A percentile compares a stretch with the other conserved stretches of the same genome.
Conservation (phyloP, 495 filamentous ascomycete species). For the Talaromyces wortmannii region DNA sequence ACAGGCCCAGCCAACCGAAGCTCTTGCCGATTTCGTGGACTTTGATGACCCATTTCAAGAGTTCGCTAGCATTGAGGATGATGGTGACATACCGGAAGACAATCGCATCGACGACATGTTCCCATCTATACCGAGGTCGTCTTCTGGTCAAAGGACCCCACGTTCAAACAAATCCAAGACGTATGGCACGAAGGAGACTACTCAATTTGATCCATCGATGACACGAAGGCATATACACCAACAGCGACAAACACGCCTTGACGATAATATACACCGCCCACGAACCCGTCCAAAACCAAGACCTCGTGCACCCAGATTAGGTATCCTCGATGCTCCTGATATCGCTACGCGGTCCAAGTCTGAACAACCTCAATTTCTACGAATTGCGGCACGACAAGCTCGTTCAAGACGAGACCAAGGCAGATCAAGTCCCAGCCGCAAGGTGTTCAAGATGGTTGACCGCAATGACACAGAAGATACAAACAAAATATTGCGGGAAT, state of each 20-base stretch:
- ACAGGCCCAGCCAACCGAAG: constrained; percentile 1
- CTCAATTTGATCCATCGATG: constrained; percentile 11
- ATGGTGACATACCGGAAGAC: constrained; percentile 45
- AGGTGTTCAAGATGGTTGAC: constrained; percentile 66
- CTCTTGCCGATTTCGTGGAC: constrained; percentile 7
- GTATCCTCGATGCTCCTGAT: constrained; percentile 66
- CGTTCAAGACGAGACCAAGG: constrained; percentile 55
- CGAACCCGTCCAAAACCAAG: constrained; percentile 17
- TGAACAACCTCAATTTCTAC: constrained; percentile 62
- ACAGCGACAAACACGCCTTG: constrained; percentile 25
- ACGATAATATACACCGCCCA: constrained; percentile 22
- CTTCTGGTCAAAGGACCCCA: constrained; percentile 7
- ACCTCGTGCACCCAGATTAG: constrained; percentile 42
- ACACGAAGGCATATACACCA: background rate
- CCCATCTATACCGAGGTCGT: constrained; percentile 10
- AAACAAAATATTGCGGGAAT: constrained; percentile 57
- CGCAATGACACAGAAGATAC: constrained; percentile 70
- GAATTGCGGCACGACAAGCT: constrained; percentile 67
- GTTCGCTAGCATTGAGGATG: constrained; percentile 9
- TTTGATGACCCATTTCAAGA: constrained; percentile 17
- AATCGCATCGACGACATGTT: constrained; percentile 55
- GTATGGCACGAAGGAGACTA: constrained; percentile 14
- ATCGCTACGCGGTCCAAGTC: constrained; percentile 18
- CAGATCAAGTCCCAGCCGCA: constrained; percentile 66
- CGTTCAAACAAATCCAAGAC: constrained; percentile 14